phyloP scores from a whole-genome alignment of 345 rosid genomes.

The Eucalyptus sideroxylon region DNA sequence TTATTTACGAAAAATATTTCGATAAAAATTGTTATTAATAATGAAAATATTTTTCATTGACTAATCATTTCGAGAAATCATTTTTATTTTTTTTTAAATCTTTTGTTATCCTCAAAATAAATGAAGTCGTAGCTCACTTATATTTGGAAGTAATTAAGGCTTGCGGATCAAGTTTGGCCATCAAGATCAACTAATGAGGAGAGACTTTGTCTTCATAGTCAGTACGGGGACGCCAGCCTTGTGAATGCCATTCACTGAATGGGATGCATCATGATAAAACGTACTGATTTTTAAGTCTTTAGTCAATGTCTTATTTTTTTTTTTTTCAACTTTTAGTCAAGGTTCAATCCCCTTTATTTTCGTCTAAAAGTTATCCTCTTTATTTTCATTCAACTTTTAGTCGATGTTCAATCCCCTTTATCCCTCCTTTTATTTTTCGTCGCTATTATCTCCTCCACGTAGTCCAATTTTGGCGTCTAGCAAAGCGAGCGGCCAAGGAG shows the following conservation, averaged over 20 bases:
- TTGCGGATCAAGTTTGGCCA: neutral
- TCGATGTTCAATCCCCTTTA: neutral
- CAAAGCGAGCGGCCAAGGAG: neutral
- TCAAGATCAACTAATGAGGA: neutral
- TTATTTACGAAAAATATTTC: neutral
- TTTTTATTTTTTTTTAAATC: neutral
- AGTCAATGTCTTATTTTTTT: no score
- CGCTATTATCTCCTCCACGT: neutral
- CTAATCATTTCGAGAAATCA: neutral
- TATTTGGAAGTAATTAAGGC: neutral
- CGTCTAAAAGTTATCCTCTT: no score
- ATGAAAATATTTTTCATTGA: neutral
- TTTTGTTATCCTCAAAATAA: fast-evolving
- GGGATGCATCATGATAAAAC: neutral
- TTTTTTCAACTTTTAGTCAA: neutral
- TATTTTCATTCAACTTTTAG: neutral
- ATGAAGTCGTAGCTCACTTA: neutral
- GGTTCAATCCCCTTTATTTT: neutral
- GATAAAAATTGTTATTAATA: neutral
- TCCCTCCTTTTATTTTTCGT: neutral
- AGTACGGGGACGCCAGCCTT: no score
- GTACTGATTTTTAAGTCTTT: neutral
- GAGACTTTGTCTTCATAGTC: neutral
- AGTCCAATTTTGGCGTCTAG: neutral
- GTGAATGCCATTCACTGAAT: neutral